A percentile compares a stretch with the other conserved stretches of the same genome.
phyloP scores from a whole-genome alignment of 2,329 filamentous ascomycete genomes.

The Dryadomyces quercivorus region DNA sequence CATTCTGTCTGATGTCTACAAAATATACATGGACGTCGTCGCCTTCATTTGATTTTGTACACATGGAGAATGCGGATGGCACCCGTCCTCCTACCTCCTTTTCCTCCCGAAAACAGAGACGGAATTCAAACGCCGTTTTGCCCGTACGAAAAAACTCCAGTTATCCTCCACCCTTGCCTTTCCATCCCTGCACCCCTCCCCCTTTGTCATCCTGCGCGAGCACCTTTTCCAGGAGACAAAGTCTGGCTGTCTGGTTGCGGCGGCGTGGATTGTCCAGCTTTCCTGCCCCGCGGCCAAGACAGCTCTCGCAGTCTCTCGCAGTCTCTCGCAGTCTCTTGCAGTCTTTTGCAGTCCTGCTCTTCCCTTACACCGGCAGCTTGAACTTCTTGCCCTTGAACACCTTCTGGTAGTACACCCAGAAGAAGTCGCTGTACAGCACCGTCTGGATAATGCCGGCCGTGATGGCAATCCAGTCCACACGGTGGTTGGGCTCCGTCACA shows the following conservation, averaged over 20 bases:
- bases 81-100: background rate
- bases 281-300: background rate
- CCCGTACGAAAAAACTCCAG: background rate
- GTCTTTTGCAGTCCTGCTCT: too few species aligned
- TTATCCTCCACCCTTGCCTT: background rate
- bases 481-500: constrained; percentile 58
- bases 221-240: background rate
- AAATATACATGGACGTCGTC: background rate
- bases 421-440: constrained; percentile 94
- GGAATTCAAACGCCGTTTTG: background rate
- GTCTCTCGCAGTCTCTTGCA: too few species aligned
- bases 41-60: background rate
- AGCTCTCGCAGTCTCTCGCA: too few species aligned
- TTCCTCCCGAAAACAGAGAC: background rate
- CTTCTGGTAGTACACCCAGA: constrained; percentile 99
- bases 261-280: background rate
- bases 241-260: background rate
- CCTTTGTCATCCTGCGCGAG: background rate
- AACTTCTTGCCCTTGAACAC: constrained; percentile 82
- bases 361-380: constrained; percentile 61
- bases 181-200: background rate
- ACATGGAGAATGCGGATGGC: background rate
- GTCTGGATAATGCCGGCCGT: constrained; percentile 88
- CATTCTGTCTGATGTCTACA: background rate
- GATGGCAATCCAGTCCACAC: constrained; percentile 74